Evolutionary conservation across 768 basidiomycete genomes (phyloP), one percentile per base, ranked within the genome.

Genomic region (Gloeopeniophorella convolvens): DNA sequence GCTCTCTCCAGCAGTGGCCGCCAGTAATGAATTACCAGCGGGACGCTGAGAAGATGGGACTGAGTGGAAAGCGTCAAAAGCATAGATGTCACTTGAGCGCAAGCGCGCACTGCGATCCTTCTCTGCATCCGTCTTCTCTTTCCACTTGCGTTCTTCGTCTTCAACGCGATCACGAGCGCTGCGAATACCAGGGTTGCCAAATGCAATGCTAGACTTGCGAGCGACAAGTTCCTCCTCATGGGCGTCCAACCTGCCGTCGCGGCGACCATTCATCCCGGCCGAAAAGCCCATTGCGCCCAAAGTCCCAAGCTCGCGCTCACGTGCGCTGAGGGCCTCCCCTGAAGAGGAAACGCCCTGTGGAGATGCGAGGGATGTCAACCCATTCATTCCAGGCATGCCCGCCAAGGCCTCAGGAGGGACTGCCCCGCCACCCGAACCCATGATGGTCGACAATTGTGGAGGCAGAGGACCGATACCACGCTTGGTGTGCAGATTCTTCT

Each of bases 401-500:
- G 55, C 54, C 26, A 58, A 42, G 27, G 55, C 55, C 24, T 51
- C 57, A 1, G 56, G 55, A 6, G 49, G 55, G 21, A 56, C 50
- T n/a, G 27, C 48, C 7, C 53, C 55, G 15, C 59, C 59, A 9
- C 55, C 50, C 3, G 60, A 16, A 6, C 58, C 58, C 16, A 53
- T 56, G 37, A 57, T 61, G 6, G 50, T 44, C 1, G 56, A 57
- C 1, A 58, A 43, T 34, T 58, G 57, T 1, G 42, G 50, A 33
- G 55, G 55, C 20, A 62, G 54, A 1, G 62, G 59, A n/a, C 89
- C 89, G 20, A 91, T 83, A 2, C 88, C 88, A 32, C 90, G 75
- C 71, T 95, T 96, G 16, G 93, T 95, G 63, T 99, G 95, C 32
- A 99, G 68, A 63, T 99, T 98, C 78, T 99, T 99, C 80, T 98